A percentile compares a stretch with the other conserved stretches of the same genome.
These are phyloP conservation scores for Lasiosphaeria hispida DNA, from an alignment of 495 filamentous ascomycete genomes.

Conservation along the genomic window DNA sequence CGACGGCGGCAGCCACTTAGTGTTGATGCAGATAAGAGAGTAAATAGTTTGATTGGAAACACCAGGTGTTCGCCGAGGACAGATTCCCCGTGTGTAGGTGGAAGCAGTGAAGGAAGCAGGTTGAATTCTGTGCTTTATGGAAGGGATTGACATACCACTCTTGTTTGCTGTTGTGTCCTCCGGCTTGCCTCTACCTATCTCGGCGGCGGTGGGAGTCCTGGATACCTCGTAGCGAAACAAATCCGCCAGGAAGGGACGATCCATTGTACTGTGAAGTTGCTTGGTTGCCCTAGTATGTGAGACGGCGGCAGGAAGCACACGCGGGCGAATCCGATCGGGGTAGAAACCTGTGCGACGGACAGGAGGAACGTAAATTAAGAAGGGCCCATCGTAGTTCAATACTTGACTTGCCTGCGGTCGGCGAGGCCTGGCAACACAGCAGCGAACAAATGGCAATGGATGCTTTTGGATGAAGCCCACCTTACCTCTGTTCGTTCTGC, in stretches of 20 bases:
- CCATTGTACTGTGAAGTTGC: not conserved
- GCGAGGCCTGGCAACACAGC: not conserved
- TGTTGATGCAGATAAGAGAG: too few relatives aligned
- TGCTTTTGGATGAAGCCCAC: too few relatives aligned
- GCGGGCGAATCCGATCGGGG: conserved; percentile 3
- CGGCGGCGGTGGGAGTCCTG: not conserved
- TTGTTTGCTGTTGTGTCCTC: not conserved
- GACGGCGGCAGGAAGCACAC: not conserved
- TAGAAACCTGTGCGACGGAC: not conserved
- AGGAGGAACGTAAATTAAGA: not conserved
- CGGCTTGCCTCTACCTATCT: not conserved
- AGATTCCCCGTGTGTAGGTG: too few relatives aligned
- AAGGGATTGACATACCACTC: not conserved
- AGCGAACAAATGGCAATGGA: not conserved
- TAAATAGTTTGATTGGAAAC: too few relatives aligned
- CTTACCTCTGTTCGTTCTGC: too few relatives aligned
- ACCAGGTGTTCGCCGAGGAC: too few relatives aligned
- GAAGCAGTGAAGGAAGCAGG: too few relatives aligned
- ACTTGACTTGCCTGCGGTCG: too few relatives aligned
- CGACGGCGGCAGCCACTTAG: too few relatives aligned
- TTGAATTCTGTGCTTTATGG: not conserved
- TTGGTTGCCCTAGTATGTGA: not conserved
- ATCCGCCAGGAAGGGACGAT: not conserved
- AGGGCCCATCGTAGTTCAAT: too few relatives aligned
- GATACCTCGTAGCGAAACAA: not conserved